Conservation (phyloP, 306 rosid species). For the Castanea mollissima region DNA sequence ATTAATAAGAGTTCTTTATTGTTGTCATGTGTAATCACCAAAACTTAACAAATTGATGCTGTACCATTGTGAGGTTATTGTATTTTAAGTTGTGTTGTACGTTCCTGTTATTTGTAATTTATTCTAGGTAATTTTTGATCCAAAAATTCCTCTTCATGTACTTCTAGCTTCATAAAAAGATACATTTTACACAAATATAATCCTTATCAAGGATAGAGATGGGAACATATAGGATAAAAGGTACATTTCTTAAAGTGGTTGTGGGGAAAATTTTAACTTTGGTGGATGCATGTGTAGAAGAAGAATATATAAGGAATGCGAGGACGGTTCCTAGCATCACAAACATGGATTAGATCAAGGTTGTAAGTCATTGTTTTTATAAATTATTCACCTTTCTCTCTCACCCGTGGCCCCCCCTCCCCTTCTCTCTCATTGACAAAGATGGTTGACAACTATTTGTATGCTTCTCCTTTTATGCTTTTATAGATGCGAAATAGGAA, state of each 20-base stretch:
- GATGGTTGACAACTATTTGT: background rate
- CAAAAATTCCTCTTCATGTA: background rate
- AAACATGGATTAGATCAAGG: background rate
- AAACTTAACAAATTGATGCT: no score
- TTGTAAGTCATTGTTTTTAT: background rate
- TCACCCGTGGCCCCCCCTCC: background rate
- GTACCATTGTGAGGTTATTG: background rate
- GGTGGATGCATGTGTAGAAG: background rate
- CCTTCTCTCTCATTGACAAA: background rate
- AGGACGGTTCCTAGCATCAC: constrained; percentile 8
- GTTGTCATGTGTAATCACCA: no score
- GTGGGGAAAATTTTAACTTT: background rate
- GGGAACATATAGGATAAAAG: background rate
- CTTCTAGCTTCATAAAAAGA: background rate
- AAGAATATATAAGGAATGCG: background rate
- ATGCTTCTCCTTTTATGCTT: background rate
- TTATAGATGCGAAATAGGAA: background rate
- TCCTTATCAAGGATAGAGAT: background rate
- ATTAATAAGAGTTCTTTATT: no score
- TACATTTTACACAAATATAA: background rate
- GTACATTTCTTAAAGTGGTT: background rate
- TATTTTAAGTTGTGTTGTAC: background rate
- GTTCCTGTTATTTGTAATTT: background rate
- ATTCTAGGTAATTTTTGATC: background rate
- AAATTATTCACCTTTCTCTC: constrained; percentile 1